A percentile compares a stretch with the other conserved stretches of the same genome.
Evolutionary conservation across 2,329 filamentous ascomycete genomes (phyloP).

Genomic region (Trichophyton mentagrophytes): DNA sequence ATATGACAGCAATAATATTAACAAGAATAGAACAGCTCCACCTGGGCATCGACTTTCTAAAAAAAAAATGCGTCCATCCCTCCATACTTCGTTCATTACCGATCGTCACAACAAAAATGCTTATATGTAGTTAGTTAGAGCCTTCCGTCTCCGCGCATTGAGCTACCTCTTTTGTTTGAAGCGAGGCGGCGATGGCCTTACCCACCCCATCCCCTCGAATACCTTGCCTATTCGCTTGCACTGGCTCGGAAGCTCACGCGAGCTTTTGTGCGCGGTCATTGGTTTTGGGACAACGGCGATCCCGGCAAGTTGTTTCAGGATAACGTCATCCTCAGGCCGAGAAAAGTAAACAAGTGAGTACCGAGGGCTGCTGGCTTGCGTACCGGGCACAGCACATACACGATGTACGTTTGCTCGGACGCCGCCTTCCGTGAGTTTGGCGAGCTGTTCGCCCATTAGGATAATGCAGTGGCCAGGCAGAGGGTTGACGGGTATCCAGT

Average conservation of each 20-base stretch:
- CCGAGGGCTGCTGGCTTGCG: not conserved
- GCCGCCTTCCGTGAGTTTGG: conserved; percentile 4
- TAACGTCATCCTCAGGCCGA: conserved; percentile 11
- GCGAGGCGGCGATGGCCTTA: not conserved
- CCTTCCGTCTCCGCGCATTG: not conserved
- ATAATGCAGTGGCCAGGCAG: conserved; percentile 11
- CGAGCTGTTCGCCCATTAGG: conserved; percentile 10
- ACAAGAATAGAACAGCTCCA: not conserved
- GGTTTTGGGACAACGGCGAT: conserved; percentile 8
- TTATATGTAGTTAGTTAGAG: not conserved
- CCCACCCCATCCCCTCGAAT: conserved; percentile 3
- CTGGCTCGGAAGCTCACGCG: not conserved
- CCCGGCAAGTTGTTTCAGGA: conserved; percentile 11
- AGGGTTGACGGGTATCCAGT: conserved; percentile 8
- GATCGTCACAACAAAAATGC: not conserved
- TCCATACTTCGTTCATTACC: not conserved
- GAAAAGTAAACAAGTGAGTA: conserved; percentile 12
- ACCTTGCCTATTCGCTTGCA: not conserved
- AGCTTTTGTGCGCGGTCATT: not conserved
- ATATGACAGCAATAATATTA: not conserved
- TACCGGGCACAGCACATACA: conserved; percentile 4
- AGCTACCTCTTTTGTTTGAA: not conserved
- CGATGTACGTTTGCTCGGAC: conserved; percentile 10
- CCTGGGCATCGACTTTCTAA: not conserved
- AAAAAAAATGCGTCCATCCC: not conserved